Evolutionary conservation across 176 grass and related monocot species (phyloP).

Genomic region (Tillandsia fasciculata): DNA sequence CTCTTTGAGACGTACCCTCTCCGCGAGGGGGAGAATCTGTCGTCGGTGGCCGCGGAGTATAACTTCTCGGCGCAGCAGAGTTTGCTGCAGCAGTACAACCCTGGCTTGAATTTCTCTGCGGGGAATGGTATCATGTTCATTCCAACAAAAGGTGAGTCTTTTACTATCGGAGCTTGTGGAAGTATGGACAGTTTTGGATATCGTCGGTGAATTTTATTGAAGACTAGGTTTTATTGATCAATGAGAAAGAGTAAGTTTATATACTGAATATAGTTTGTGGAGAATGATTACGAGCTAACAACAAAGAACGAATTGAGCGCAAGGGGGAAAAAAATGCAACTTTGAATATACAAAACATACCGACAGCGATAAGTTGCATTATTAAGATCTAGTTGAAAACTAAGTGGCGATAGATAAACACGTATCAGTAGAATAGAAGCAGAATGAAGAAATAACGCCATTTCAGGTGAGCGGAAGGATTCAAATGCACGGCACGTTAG

Average conservation of each 20-base stretch:
- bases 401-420: too few species aligned
- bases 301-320: too few species aligned
- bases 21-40: conserved; percentile 31
- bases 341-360: too few species aligned
- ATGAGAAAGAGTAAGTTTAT: too few species aligned
- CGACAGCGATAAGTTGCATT: too few species aligned
- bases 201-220: not conserved
- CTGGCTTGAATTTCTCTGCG: conserved; percentile 24
- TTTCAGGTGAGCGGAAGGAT: too few species aligned
- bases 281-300: too few species aligned
- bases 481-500: not conserved
- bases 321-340: too few species aligned
- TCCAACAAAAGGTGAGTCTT: conserved; percentile 43
- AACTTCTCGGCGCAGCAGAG: conserved; percentile 26
- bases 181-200: not conserved
- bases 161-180: not conserved
- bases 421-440: too few species aligned
- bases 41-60: conserved; percentile 17
- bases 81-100: conserved; percentile 48
- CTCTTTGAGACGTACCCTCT: conserved; percentile 73
- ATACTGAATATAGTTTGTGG: too few species aligned
- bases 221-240: not conserved
- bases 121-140: conserved; percentile 44
- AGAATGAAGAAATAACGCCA: too few species aligned
- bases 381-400: too few species aligned